A percentile compares a stretch with the other conserved stretches of the same genome.
Conservation (phyloP, 2,329 filamentous ascomycete species). For the Albifimbria verrucaria region DNA sequence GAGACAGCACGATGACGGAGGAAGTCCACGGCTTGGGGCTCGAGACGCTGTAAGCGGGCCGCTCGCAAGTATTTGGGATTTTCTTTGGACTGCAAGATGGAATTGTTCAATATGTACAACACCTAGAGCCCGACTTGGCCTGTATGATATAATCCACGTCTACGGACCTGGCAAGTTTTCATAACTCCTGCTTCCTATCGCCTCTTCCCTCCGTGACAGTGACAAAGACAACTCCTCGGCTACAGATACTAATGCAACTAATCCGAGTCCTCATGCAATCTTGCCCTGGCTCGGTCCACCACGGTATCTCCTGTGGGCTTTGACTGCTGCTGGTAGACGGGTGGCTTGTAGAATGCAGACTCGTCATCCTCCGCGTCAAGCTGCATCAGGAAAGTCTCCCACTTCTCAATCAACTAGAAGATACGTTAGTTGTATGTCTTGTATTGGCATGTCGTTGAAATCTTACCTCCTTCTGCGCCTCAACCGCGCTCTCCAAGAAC, state of each 20-base stretch:
- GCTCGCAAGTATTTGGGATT: no score
- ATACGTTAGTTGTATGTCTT: conserved; percentile 17
- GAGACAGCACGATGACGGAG: conserved; percentile 5
- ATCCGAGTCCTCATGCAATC: conserved; percentile 59
- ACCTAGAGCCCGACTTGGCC: conserved; percentile 25
- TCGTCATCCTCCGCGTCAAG: conserved; percentile 91
- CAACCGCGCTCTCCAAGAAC: conserved; percentile 92
- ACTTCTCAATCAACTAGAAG: conserved; percentile 70
- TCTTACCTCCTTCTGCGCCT: conserved; percentile 94
- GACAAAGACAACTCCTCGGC: not conserved
- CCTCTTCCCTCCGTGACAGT: not conserved
- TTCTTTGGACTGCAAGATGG: conserved; percentile 14
- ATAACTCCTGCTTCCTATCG: not conserved
- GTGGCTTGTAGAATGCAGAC: conserved; percentile 61
- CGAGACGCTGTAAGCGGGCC: no score
- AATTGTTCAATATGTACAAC: conserved; percentile 30
- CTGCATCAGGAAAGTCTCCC: conserved; percentile 97
- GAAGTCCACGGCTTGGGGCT: conserved; percentile 7
- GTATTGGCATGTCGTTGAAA: not conserved
- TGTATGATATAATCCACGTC: conserved; percentile 32
- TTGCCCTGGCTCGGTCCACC: conserved; percentile 56
- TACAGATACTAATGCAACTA: conserved; percentile 26
- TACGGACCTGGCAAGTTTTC: conserved; percentile 11
- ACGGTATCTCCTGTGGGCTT: conserved; percentile 55
- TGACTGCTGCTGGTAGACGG: conserved; percentile 49